Conservation (phyloP, 73 alveolate genomes). For the Durusdinium trenchii region DNA sequence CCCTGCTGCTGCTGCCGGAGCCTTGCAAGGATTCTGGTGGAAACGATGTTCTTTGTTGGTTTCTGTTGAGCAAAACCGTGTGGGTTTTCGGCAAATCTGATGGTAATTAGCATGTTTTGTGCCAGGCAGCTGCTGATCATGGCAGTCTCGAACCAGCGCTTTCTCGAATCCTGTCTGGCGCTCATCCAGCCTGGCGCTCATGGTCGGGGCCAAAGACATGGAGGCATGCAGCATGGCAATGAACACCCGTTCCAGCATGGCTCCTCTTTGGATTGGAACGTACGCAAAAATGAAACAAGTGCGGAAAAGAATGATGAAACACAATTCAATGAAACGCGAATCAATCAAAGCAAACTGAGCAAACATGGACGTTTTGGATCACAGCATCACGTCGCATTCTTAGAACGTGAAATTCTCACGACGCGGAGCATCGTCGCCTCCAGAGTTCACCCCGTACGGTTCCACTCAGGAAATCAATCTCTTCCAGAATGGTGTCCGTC, state of each 20-base stretch:
- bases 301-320: neutral
- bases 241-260: neutral
- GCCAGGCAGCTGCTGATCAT: constrained; percentile 57
- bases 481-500: constrained; percentile 94
- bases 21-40: neutral
- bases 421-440: constrained; percentile 18
- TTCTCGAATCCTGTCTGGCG: constrained; percentile 93
- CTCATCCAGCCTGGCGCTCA: constrained; percentile 73
- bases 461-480: constrained; percentile 89
- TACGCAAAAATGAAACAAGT: neutral
- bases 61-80: neutral
- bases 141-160: constrained; percentile 71
- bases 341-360: neutral
- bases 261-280: neutral
- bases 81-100: neutral
- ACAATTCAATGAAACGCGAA: neutral
- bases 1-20: constrained; percentile 76
- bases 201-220: neutral
- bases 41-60: neutral
- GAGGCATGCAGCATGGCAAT: neutral
- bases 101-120: neutral
- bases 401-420: neutral
- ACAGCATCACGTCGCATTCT: neutral
- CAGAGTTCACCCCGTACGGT: constrained; percentile 87
- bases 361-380: neutral